Evolutionary conservation across 345 rosid genomes (phyloP), one percentile per base, ranked within the genome.

Genomic region (Brassica rapa): DNA sequence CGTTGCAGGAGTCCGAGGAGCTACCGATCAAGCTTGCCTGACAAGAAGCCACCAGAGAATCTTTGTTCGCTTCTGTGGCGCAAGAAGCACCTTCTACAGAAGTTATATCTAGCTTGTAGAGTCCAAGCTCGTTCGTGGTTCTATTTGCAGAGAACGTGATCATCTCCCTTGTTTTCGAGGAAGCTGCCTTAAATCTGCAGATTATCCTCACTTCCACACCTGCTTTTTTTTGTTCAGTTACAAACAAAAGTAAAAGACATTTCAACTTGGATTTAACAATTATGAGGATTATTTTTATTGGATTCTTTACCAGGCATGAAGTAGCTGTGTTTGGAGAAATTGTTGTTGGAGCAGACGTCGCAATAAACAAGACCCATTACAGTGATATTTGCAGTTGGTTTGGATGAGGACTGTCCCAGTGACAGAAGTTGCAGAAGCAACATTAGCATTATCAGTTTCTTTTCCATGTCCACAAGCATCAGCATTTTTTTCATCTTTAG

Each of bases 321-420:
- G 90, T 91, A 93, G 89, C 97, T 93, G 88, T 93, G 87, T 35
- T 77, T 89, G 78, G 99, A 86, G 94, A 93, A 96, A 84, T 82
- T 90, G 86, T 93, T 96, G 89, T 88, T 93, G 87, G 88, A 91
- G 91, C 99, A 96, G 74, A 89, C 87, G 53, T 96, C 99, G 73
- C 99, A 96, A 27, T 88, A 96, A 78, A 96, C 99, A 81, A 93
- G 84, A 67, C 99, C 99, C 88, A 87, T 87, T 1, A 96, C 92
- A 11, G 90, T 84, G 76, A 96, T 91, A 16, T 84, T 83, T 21
- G 95, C 90, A 80, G 68, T 79, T 56, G 71, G 49, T 51, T 70
- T 83, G 19, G 82, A 2, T 41, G 82, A 78, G 62, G 71, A 77
- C n/a, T 66, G 77, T 77, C 49, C 81, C 60, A 77, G 81, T 70